These are phyloP conservation scores for Selenicereus undatus DNA, from an alignment of 148 eudicot genomes.

Conservation along the genomic window DNA sequence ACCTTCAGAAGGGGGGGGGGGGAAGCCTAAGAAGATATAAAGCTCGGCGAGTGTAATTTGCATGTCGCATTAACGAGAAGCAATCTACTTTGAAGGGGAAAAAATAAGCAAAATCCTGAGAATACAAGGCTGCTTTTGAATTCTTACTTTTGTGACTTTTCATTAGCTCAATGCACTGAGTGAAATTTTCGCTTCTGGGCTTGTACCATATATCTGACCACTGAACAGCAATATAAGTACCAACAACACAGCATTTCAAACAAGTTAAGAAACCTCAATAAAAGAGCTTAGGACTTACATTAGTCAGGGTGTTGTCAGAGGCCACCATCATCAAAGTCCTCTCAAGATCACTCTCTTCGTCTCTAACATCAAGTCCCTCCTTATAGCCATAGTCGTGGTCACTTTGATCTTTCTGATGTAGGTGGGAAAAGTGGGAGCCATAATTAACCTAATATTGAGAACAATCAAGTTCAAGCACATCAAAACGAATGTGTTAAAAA, in stretches of 20 bases:
- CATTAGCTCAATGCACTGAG: conserved; percentile 67
- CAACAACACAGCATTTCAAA: conserved; percentile 18
- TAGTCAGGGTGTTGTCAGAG: conserved; percentile 40
- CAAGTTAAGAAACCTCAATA: background rate
- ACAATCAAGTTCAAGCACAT: background rate
- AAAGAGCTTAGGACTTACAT: conserved; percentile 44
- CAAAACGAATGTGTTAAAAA: background rate
- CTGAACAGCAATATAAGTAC: conserved; percentile 39
- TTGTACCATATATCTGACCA: conserved; percentile 75
- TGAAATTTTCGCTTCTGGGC: conserved; percentile 82
- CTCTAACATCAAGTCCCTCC: conserved; percentile 31
- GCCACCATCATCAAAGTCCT: conserved; percentile 54
- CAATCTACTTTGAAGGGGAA: background rate
- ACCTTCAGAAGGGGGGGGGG: background rate
- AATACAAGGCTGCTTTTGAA: background rate
- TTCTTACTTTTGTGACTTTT: conserved; percentile 73
- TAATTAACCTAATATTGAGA: conserved; percentile 40
- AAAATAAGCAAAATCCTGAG: background rate
- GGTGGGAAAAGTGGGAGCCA: conserved; percentile 32
- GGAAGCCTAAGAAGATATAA: background rate
- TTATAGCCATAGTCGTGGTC: conserved; percentile 44
- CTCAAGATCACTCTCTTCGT: conserved; percentile 38
- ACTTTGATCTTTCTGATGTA: conserved; percentile 29
- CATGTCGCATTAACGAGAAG: background rate
- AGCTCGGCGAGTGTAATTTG: background rate